phyloP scores from a whole-genome alignment of 1,284 basidiomycete genomes.

The Sporisorium scitamineum region DNA sequence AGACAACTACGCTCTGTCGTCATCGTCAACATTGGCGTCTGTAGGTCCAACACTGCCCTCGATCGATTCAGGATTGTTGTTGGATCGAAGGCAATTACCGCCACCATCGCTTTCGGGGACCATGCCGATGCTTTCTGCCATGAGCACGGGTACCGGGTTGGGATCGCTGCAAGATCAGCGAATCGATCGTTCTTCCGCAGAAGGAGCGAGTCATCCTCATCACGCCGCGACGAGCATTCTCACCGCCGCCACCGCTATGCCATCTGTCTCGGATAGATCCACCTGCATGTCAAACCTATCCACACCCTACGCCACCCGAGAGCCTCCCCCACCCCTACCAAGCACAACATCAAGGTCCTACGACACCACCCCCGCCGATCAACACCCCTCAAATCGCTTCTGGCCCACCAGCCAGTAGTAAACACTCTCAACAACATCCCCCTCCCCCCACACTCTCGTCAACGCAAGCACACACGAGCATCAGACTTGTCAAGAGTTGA shows the following conservation, averaged over 20 bases:
- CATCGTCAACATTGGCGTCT: background rate
- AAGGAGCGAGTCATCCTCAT: background rate
- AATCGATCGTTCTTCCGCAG: background rate
- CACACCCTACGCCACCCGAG: no score
- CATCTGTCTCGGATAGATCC: no score
- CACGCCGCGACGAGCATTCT: background rate
- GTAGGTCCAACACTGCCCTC: background rate
- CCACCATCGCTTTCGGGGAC: background rate
- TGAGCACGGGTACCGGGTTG: background rate
- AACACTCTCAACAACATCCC: background rate
- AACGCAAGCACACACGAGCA: background rate
- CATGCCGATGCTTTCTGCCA: background rate
- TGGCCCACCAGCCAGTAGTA: conserved; percentile 12
- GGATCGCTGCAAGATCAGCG: background rate
- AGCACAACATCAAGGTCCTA: conserved; percentile 2
- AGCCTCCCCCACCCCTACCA: background rate
- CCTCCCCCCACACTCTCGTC: background rate
- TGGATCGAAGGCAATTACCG: background rate
- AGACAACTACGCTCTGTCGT: background rate
- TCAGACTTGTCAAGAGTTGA: background rate
- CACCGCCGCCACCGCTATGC: background rate
- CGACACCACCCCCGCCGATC: conserved; percentile 4
- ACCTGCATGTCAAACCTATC: no score
- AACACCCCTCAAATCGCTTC: background rate
- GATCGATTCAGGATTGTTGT: background rate